These are phyloP conservation scores for Peronospora belbahrii DNA, from an alignment of 352 stramenopile genomes.

Conservation along the genomic window DNA sequence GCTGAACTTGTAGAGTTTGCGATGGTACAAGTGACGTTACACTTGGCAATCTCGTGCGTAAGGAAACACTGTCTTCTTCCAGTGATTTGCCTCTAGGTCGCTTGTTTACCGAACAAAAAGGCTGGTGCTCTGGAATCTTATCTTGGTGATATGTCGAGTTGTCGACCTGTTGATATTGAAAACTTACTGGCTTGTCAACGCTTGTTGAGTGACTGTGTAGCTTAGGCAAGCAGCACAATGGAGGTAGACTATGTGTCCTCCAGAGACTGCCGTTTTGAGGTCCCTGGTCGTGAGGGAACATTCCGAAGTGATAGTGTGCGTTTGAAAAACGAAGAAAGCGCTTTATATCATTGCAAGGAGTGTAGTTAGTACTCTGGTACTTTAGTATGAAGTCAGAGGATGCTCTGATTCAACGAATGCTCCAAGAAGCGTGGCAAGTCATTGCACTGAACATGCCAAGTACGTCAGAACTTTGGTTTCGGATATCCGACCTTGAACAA, in stretches of 20 bases:
- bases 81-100: constrained; percentile 8
- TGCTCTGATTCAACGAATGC: constrained; percentile 16
- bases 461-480: constrained; percentile 15
- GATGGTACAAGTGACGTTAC: constrained; percentile 13
- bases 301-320: constrained; percentile 3
- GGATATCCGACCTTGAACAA: constrained; percentile 9
- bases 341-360: constrained; percentile 6
- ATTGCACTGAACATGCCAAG: constrained; percentile 1
- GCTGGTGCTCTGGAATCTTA: neutral
- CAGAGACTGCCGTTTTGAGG: neutral
- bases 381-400: constrained; percentile 7
- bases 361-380: neutral
- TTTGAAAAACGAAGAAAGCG: constrained; percentile 1
- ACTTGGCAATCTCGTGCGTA: constrained; percentile 8
- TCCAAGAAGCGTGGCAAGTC: constrained; percentile 3
- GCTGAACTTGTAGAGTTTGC: constrained; percentile 2
- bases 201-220: neutral
- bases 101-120: neutral
- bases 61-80: neutral
- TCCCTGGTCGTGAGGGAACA: constrained; percentile 16
- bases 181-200: neutral
- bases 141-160: neutral
- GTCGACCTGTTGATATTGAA: neutral
- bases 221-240: constrained; percentile 2
- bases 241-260: neutral